A percentile compares a stretch with the other conserved stretches of the same genome.
phyloP scores from a whole-genome alignment of 192 early-diverging fungal species.

The Geosiphon pyriformis region DNA sequence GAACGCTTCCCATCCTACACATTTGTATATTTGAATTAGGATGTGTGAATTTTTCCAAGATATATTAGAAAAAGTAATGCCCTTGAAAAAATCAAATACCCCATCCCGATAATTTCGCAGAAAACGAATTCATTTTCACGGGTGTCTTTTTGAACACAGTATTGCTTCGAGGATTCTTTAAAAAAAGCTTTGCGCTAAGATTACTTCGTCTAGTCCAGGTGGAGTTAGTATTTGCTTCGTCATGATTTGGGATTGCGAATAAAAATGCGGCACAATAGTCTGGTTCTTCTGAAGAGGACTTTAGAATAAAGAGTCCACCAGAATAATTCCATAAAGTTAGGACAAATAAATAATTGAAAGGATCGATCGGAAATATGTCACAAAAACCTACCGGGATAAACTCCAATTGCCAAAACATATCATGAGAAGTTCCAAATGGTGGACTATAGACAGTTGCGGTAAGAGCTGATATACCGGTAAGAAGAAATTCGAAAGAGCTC shows the following conservation, averaged over 20 bases:
- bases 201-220: conserved; percentile 3
- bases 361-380: neutral
- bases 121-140: conserved; percentile 20
- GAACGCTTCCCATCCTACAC: conserved; percentile 14
- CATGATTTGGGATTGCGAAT: conserved; percentile 18
- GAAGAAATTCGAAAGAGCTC: conserved; percentile 13
- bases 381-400: conserved; percentile 21
- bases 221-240: neutral
- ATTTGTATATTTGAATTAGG: neutral
- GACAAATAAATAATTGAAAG: too few species aligned
- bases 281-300: conserved; percentile 12
- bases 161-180: conserved; percentile 15
- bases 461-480: conserved; percentile 7
- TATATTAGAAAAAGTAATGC: neutral
- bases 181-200: conserved; percentile 11
- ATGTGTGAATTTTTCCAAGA: too few species aligned
- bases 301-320: too few species aligned
- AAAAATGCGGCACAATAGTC: conserved; percentile 17
- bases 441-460: conserved; percentile 10
- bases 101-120: conserved; percentile 19
- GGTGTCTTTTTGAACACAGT: neutral
- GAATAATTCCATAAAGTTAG: too few species aligned
- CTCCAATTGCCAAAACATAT: conserved; percentile 23
- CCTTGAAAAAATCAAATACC: neutral
- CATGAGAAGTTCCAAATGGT: conserved; percentile 19